These are phyloP conservation scores for Podospora anserina DNA, from an alignment of 495 filamentous ascomycete species.

Conservation along the genomic window DNA sequence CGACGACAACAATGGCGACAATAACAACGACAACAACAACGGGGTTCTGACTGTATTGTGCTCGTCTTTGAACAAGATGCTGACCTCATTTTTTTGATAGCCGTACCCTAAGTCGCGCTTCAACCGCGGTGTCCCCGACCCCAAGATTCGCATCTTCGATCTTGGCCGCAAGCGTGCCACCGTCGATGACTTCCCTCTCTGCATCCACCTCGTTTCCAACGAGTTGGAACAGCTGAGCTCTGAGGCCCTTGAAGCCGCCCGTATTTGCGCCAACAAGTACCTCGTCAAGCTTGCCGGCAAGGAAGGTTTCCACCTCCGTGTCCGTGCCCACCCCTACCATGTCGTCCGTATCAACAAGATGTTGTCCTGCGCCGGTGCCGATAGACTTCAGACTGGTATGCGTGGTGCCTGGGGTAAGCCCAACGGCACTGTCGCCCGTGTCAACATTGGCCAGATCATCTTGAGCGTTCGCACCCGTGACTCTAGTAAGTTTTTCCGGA, in stretches of 20 bases:
- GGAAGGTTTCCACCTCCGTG: slow-evolving; percentile 98
- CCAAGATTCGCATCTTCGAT: slow-evolving; percentile 99
- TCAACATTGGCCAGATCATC: slow-evolving; percentile 99
- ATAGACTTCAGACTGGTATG: slow-evolving; percentile 99
- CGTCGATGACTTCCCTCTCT: slow-evolving; percentile 97
- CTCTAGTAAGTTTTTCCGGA: slow-evolving; percentile 54
- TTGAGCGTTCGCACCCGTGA: slow-evolving; percentile 96
- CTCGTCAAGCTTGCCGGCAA: slow-evolving; percentile 96
- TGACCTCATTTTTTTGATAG: slow-evolving; percentile 49
- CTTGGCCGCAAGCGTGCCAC: slow-evolving; percentile 96
- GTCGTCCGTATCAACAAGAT: slow-evolving; percentile 99
- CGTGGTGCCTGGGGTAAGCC: slow-evolving; percentile 99
- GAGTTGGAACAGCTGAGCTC: slow-evolving; percentile 99
- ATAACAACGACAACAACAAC: not conserved
- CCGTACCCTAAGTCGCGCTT: slow-evolving; percentile 99
- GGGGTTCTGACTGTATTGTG: not conserved
- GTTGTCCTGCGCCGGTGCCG: slow-evolving; percentile 99
- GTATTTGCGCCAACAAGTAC: slow-evolving; percentile 99
- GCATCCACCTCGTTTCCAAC: slow-evolving; percentile 98
- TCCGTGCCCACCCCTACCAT: slow-evolving; percentile 98
- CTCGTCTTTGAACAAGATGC: slow-evolving; percentile 14
- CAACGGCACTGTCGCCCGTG: slow-evolving; percentile 94
- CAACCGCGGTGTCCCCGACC: slow-evolving; percentile 99
- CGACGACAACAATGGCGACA: not conserved
- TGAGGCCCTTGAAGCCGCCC: slow-evolving; percentile 97